Evolutionary conservation across 2,329 filamentous ascomycete genomes (phyloP), one percentile per base, ranked within the genome.

Genomic region (Colletotrichum godetiae): DNA sequence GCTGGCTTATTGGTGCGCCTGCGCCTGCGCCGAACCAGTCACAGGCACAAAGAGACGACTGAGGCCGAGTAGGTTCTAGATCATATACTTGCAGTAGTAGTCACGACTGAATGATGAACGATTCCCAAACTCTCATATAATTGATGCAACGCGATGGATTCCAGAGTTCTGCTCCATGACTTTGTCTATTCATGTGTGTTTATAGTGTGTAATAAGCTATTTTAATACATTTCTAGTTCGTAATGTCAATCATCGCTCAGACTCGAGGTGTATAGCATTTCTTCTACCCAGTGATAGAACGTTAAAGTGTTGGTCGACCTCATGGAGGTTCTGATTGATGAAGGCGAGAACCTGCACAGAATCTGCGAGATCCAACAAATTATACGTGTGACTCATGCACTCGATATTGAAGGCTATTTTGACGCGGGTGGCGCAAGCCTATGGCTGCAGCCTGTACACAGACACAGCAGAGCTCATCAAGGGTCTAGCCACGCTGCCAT

Each of bases 1-100:
- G 92, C 0, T 93, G 92, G 92, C 80, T 93, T 59, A 88, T 93
- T 72, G 90, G 90, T 7, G 91, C 91, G 3, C 87, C 86, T 7
- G 91, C 91, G 3, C 87, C 86, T 74, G 84, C 85, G 24, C 86
- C 86, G 72, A 84, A 84, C 24, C 76, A 77, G 12, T 78, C 79
- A 59, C 79, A 78, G 61, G 70, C 72, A 22, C 24, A 29, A 13
- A 76, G 78, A 33, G 80, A 82, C 56, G 77, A 79, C 59, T 80
- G 71, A 71, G 46, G 13, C 12, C 24, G 2, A n/a, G 24, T 49
- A 4, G 19, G 7, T n/a, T 49, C 12, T 5, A 29, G 24, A 19
- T 22, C 19, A 49, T 49, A 15, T 42, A 31, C 4, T 7, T 5
- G n/a, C n/a, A 35, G 7, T 22, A 15, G 15, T 46, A 27, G 19